These are phyloP conservation scores for Fraxinus floribunda DNA, from an alignment of 305 asterid species.

Conservation along the genomic window DNA sequence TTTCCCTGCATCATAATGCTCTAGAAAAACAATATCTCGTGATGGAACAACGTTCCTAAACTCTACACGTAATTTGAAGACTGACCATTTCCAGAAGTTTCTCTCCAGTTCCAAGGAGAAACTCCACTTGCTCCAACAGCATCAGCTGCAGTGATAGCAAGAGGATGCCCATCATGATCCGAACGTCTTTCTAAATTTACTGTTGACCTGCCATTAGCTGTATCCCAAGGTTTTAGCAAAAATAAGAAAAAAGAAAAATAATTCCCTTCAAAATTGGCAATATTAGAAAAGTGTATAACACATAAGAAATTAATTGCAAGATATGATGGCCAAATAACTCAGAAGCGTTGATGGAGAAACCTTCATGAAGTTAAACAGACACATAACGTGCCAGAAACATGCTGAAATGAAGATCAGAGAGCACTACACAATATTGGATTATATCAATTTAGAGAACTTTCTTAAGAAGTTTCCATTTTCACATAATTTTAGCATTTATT, in stretches of 20 bases:
- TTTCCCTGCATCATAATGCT: background rate
- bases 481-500: background rate
- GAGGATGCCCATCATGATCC: conserved; percentile 87
- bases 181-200: conserved; percentile 70
- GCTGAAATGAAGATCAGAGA: background rate
- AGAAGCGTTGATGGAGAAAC: background rate
- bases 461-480: background rate
- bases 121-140: conserved; percentile 70
- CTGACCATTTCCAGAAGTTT: conserved; percentile 75
- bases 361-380: background rate
- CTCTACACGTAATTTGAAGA: background rate
- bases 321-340: background rate
- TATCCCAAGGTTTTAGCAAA: conserved; percentile 20
- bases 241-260: background rate
- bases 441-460: background rate
- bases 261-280: background rate
- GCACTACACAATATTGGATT: background rate
- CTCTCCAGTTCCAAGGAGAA: conserved; percentile 94
- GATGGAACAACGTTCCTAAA: background rate
- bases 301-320: background rate
- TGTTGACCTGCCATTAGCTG: conserved; percentile 70
- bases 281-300: background rate
- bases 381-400: background rate
- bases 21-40: background rate
- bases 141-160: conserved; percentile 80